Evolutionary conservation across 352 stramenopile genomes (phyloP), one percentile per base, ranked within the genome.

Genomic region (Plasmopara muralis): DNA sequence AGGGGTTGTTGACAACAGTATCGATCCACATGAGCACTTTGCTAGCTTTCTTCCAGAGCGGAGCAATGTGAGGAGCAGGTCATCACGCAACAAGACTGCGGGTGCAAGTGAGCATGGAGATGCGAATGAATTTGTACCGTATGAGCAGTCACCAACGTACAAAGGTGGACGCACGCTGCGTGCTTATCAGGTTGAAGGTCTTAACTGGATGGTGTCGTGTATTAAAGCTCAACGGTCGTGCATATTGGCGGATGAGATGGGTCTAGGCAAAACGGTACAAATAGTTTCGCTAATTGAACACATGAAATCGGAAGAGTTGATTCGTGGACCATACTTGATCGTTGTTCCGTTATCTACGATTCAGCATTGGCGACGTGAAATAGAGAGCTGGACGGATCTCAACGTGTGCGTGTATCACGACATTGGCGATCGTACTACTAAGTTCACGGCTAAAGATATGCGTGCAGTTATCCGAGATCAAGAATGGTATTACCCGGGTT

Each of bases 321-420:
- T 93, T 68, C 77, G 83, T 16, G 85, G 85, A 2, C 83, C 85
- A 10, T 93, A 80, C 51, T 51, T 95, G 50, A 88, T 95, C 46
- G 85, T 95, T 2, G 85, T 95, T 4, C 85, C 85, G 42, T 68
- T 95, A 37, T 93, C 83, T 12, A 95, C 85, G 0, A 90, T 94
- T 54, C 80, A 92, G 54, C 85, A 93, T 60, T 93, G 83, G 83
- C 79, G 83, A 2, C 82, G 83, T 48, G 84, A 95, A 58, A 88
- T 93, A 52, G 83, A 91, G 60, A 93, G 68, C 51, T 96, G 63
- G 93, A 99, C 96, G n/a, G 94, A 99, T 67, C 91, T 99, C 64
- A 96, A 98, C 43, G 95, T 97, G 25, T 99, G 96, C 57, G 91
- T 99, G 0, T 99, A 99, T 68, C 96, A 99, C 62, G 97, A 99